These are phyloP conservation scores for Sanghuangporus weigelae DNA, from an alignment of 1,284 basidiomycete species.

Conservation along the genomic window DNA sequence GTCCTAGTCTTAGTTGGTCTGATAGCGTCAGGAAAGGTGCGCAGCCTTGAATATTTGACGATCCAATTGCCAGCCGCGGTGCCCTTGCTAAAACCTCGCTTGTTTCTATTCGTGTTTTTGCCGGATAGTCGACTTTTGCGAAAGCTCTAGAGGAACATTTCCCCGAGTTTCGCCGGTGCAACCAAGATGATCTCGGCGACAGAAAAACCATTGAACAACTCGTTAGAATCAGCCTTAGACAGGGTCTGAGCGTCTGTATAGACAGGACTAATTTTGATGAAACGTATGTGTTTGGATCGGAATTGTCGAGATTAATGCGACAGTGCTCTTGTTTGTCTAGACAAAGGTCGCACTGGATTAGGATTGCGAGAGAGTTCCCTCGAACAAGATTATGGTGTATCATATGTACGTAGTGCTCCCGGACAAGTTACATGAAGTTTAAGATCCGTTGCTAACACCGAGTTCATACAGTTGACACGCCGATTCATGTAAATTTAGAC, in stretches of 20 bases:
- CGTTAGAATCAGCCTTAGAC: slow-evolving; percentile 41
- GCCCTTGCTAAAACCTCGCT: neutral
- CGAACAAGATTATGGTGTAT: slow-evolving; percentile 59
- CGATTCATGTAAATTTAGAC: slow-evolving; percentile 9
- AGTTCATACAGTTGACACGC: slow-evolving; percentile 14
- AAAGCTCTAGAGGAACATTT: slow-evolving; percentile 51
- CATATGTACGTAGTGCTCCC: slow-evolving; percentile 47
- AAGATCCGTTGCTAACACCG: neutral
- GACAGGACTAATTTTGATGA: slow-evolving; percentile 70
- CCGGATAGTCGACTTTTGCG: slow-evolving; percentile 62
- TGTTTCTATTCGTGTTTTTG: neutral
- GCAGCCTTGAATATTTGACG: slow-evolving; percentile 1
- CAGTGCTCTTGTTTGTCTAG: slow-evolving; percentile 30
- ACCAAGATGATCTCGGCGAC: slow-evolving; percentile 60
- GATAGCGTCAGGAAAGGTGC: slow-evolving; percentile 65
- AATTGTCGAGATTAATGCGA: neutral
- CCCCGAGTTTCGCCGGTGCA: slow-evolving; percentile 59
- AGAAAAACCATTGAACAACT: slow-evolving; percentile 53
- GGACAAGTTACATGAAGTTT: neutral
- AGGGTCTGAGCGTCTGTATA: slow-evolving; percentile 62
- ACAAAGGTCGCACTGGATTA: slow-evolving; percentile 65
- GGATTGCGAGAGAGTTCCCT: slow-evolving; percentile 59
- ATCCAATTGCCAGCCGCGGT: neutral
- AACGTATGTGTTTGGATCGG: slow-evolving; percentile 30
- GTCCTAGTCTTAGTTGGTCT: slow-evolving; percentile 66